phyloP scores from a whole-genome alignment of 805 yeast genomes.

The Kodamaea kakaduensis region DNA sequence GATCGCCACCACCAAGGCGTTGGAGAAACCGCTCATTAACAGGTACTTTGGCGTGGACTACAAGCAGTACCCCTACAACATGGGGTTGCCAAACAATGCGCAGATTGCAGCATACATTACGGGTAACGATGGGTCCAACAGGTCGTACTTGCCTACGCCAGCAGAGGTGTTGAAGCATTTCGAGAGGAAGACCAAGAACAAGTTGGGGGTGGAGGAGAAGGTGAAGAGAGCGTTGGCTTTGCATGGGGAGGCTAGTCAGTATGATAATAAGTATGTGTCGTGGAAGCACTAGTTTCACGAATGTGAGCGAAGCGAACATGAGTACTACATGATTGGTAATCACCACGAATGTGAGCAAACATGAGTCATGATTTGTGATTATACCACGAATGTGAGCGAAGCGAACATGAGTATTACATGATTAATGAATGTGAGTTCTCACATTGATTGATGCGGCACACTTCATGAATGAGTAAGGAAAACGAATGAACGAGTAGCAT shows the following conservation, averaged over 20 bases:
- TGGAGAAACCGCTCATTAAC: slow-evolving; percentile 36
- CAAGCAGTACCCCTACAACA: slow-evolving; percentile 53
- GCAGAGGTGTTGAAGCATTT: slow-evolving; percentile 67
- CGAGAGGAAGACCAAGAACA: slow-evolving; percentile 42
- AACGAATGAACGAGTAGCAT: no score
- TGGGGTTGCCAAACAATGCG: slow-evolving; percentile 75
- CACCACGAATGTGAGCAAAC: no score
- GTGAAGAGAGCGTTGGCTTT: slow-evolving; percentile 56
- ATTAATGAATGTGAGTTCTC: no score
- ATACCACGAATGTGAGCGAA: no score
- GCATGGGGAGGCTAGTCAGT: slow-evolving; percentile 44
- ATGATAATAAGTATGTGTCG: slow-evolving; percentile 39
- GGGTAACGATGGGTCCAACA: slow-evolving; percentile 63
- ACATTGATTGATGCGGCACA: no score
- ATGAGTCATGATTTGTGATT: no score
- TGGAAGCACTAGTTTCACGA: no score
- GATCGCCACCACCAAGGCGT: slow-evolving; percentile 18
- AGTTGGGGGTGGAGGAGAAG: slow-evolving; percentile 59
- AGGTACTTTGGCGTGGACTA: slow-evolving; percentile 38
- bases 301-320: no score
- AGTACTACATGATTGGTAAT: no score
- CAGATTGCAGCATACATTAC: slow-evolving; percentile 63
- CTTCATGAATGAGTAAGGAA: no score
- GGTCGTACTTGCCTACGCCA: slow-evolving; percentile 65
- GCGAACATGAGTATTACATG: no score